Base-by-base conservation (phyloP, 2,329 filamentous ascomycete genomes). In the Claviceps spartinae region DNA sequence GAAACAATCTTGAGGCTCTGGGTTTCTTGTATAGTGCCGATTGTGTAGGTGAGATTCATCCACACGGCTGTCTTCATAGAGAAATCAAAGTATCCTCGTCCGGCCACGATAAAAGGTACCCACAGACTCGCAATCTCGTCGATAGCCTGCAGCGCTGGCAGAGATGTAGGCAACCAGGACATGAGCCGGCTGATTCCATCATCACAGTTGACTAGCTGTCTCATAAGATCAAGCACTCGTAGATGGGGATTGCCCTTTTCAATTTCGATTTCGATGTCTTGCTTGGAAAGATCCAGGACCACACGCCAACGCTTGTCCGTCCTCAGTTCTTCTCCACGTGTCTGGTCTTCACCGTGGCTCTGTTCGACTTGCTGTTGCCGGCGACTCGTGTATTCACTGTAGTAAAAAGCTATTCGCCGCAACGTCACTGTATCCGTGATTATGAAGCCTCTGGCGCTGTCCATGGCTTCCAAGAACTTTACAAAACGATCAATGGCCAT, bases 401-500 rank as follows among this genome's bases (percentile, higher is more conserved):
- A 94, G n/a, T 73, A 78, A 63, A 93, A 88, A 2, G 76, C 69
- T 5, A 93, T 75, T 55, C 77, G 72, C 57, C 72, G 71, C 52
- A 91, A 71, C 16, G 77, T 80, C 52, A 84, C 73, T 42, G 75
- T 70, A 57, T 82, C 75, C 61, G 77, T 77, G 44, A 70, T 69
- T 38, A 86, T 75, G 49, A 75, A 72, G 16, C 72, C 72, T 47
- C 72, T 70, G 57, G 78, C 72, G 55, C 72, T 70, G 51, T 79
- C 72, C 55, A 90, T 77, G 1, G 83, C 80, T 45, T 81, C 76
- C 26, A 88, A 72, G 60, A 86, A 87, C 44, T 77, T 76, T 41
- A 88, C 81, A 30, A 93, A 73, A 20, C 83, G 78, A 60, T 86
- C 80, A 53, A 93, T 78, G 13, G 81, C 78, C 57, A 79, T 76